phyloP scores from a whole-genome alignment of 2,329 filamentous ascomycete species.

The Trichoderma pleuroti region DNA sequence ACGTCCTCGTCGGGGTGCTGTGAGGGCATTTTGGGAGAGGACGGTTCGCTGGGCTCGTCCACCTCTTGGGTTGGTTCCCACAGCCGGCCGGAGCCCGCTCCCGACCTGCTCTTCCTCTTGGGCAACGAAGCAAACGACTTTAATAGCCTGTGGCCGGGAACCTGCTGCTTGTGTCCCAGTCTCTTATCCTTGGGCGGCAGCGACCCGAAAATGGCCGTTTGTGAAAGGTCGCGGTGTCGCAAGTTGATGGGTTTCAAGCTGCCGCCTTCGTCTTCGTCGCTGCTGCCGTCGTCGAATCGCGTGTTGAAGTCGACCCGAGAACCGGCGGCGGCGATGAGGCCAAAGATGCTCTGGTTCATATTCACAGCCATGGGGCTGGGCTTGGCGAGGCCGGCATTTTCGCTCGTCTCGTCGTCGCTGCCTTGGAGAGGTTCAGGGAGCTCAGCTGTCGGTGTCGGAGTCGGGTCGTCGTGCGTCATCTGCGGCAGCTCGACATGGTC shows the following conservation, averaged over 20 bases:
- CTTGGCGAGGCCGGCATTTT: conserved; percentile 44
- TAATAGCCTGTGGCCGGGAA: conserved; percentile 63
- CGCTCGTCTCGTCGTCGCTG: conserved; percentile 48
- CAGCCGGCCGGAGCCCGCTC: conserved; percentile 40
- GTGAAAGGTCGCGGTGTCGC: conserved; percentile 38
- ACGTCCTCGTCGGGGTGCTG: conserved; percentile 33
- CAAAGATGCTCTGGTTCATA: conserved; percentile 93
- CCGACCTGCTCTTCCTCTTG: conserved; percentile 42
- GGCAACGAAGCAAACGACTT: conserved; percentile 62
- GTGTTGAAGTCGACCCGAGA: conserved; percentile 78
- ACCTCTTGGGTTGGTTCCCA: conserved; percentile 36
- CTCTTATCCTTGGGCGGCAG: conserved; percentile 26
- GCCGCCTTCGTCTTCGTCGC: conserved; percentile 73
- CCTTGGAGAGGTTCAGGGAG: conserved; percentile 53
- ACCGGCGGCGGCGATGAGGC: conserved; percentile 83
- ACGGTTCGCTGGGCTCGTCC: conserved; percentile 29
- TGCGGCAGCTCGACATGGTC: conserved; percentile 36
- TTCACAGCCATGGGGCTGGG: conserved; percentile 57
- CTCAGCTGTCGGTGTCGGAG: conserved; percentile 37
- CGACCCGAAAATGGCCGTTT: conserved; percentile 41
- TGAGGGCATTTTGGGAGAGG: conserved; percentile 24
- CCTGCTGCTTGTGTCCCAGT: conserved; percentile 51
- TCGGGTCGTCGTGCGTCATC: conserved; percentile 36
- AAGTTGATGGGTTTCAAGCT: conserved; percentile 41
- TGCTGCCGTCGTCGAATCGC: conserved; percentile 74